Base-by-base conservation (phyloP, 2,329 filamentous ascomycete species). In the Pestalotiopsis sp. region DNA sequence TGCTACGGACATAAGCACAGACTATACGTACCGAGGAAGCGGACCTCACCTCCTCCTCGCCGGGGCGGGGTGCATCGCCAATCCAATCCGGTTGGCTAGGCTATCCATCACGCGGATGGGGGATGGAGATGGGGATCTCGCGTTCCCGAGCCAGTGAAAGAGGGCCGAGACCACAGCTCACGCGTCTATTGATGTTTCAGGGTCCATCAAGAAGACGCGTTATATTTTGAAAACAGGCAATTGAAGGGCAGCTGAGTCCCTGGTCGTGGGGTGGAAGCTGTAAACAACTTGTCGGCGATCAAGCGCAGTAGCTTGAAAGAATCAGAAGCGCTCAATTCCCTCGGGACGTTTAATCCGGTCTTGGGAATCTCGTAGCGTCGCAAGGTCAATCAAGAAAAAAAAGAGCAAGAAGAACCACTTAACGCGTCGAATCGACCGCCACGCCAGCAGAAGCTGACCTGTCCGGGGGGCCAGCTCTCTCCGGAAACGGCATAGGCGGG, bases 171-270 rank as follows among this genome's bases (percentile, higher is more conserved):
- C 31, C 45, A 52, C 57, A 27, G n/a, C 17, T 23, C 57, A 59
- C 57, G 57, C 57, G 57, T 59, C 25, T 59, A 59, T 59, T 59
- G 57, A 59, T 27, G 57, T 59, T 59, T 59, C 57, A 59, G 57
- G 23, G 57, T 27, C 57, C 57, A 59, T 59, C 31, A 2, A 36
- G 7, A 36, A 36, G 31, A 36, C 31, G 31, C 31, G 31, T 36
- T 36, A 7, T 36, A 9, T 9, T 36, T 36, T 36, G 7, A 9
- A 2, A 36, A 36, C 9, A 36, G 31, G 31, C 31, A 9, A 36
- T 36, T 36, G 31, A 36, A 36, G 31, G 31, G 31, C 31, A 36
- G 31, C 31, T 36, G 31, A 36, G 31, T 36, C 31, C 31, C 31
- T 36, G 31, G 31, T 36, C 31, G 31, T 36, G 31, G 31, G 31